Percentiles rank a stretch among this genome's conserved stretches.
Conservation (phyloP, 2,329 filamentous ascomycete genomes). For the Hypoxylon sp. region DNA sequence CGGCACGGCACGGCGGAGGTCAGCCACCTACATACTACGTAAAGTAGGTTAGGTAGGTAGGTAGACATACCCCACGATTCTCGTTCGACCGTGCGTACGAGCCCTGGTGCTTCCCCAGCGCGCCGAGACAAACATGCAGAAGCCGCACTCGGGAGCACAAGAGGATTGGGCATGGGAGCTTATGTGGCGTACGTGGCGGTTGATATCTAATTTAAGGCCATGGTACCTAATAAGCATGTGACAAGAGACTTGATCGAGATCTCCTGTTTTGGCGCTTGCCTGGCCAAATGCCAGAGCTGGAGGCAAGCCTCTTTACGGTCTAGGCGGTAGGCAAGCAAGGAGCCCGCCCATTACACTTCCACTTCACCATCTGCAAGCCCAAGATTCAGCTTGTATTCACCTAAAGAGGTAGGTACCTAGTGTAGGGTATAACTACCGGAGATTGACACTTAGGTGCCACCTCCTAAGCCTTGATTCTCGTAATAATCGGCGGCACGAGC, state of each 20-base stretch:
- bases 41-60: too few species aligned
- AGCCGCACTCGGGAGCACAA: neutral
- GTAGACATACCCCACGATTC: too few species aligned
- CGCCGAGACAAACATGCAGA: neutral
- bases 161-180: too few species aligned
- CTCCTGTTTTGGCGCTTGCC: neutral
- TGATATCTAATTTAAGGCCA: neutral
- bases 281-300: too few species aligned
- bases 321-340: neutral
- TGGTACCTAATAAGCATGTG: neutral
- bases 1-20: neutral
- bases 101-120: neutral
- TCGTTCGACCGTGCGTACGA: neutral
- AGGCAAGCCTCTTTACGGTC: neutral
- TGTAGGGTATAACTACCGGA: neutral
- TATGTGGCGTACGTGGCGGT: neutral
- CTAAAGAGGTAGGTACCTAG: neutral
- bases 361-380: neutral
- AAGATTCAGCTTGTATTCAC: neutral
- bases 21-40: too few species aligned
- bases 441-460: constrained; percentile 2
- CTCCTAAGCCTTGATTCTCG: neutral
- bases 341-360: neutral
- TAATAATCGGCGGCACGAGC: constrained; percentile 2
- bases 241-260: neutral